Evolutionary conservation across 1,284 basidiomycete species (phyloP), one percentile per base, ranked within the genome.

Genomic region (Trichosporon coremiiforme): DNA sequence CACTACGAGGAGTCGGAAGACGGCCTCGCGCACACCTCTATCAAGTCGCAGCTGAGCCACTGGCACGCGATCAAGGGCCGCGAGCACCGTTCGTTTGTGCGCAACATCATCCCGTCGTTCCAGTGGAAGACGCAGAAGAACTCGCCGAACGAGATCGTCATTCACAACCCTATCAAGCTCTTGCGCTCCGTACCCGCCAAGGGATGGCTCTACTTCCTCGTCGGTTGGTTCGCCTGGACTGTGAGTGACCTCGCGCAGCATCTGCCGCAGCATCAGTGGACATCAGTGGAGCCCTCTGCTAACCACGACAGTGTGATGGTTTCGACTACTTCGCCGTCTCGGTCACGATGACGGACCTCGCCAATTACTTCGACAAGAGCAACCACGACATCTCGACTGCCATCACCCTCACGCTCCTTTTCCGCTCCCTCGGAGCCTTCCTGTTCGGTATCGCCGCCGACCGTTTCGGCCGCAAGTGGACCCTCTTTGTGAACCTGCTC

Each of bases 341-440:
- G 2, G 70, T 72, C 22, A 72, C 71, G 0, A 66, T 71, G 29
- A 31, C 62, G 8, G 53, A 71, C 62, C 65, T 71, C 4, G 36
- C 66, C 22, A 31, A 64, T 2, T 65, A 71, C 22, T 71, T 71
- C 68, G 73, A 72, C 50, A 77, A 74, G 22, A 66, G 66, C 60
- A 72, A 75, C 8, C 68, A 73, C 17, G 68, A 75, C 60, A 79
- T 80, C 68, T 77, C 91, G 65, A 89, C 89, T 20, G 88, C 93
- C 10, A 96, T 99, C 80, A 98, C 95, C 6, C 87, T 98, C 64
- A 98, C 95, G 0, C 87, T 98, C 1, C 88, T 98, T 36, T 93
- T 98, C 86, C 90, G 96, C 66, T 92, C 93, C 1, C 84, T 89
- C 45, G 96, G 95, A 25, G 95, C 95, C 36, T 88, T 93, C 71